phyloP scores from a whole-genome alignment of 2,329 filamentous ascomycete species.

The Ilyonectria mors-panacis region DNA sequence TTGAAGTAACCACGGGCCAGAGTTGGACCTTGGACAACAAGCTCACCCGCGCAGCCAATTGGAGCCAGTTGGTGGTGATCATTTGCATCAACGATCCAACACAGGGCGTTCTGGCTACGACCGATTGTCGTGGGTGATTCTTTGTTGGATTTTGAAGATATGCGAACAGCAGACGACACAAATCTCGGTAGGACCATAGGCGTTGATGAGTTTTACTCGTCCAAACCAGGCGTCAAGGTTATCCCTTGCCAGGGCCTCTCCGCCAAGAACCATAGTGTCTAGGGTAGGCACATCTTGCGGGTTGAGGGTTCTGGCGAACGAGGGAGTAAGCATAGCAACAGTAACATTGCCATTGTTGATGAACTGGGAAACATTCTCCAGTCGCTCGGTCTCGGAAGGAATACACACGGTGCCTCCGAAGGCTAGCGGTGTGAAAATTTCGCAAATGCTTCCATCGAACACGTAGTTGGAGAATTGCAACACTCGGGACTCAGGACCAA shows the following conservation, averaged over 20 bases:
- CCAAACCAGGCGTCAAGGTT: constrained; percentile 24
- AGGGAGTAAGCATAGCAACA: constrained; percentile 5
- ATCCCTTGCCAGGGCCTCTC: constrained; percentile 27
- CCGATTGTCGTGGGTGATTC: constrained; percentile 26
- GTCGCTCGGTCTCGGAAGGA: constrained; percentile 55
- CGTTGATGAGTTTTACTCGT: constrained; percentile 5
- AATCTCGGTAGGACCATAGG: constrained; percentile 26
- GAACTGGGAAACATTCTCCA: constrained; percentile 5
- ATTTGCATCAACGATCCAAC: constrained; percentile 26
- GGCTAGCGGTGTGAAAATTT: constrained; percentile 56
- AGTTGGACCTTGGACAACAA: constrained; percentile 47
- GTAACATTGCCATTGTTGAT: constrained; percentile 16
- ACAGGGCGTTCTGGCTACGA: constrained; percentile 20
- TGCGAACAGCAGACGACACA: constrained; percentile 14
- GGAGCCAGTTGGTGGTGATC: constrained; percentile 24
- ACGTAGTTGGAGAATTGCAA: constrained; percentile 51
- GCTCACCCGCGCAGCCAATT: constrained; percentile 31
- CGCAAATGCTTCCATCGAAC: constrained; percentile 56
- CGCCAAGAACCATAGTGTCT: constrained; percentile 18
- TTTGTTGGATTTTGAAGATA: not conserved
- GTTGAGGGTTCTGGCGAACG: constrained; percentile 9
- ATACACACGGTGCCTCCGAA: constrained; percentile 57
- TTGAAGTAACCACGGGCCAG: constrained; percentile 65
- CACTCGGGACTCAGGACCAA: constrained; percentile 9
- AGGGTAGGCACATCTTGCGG: constrained; percentile 7